Conservation (phyloP, 495 filamentous ascomycete genomes). For the Penicillium paxilli region DNA sequence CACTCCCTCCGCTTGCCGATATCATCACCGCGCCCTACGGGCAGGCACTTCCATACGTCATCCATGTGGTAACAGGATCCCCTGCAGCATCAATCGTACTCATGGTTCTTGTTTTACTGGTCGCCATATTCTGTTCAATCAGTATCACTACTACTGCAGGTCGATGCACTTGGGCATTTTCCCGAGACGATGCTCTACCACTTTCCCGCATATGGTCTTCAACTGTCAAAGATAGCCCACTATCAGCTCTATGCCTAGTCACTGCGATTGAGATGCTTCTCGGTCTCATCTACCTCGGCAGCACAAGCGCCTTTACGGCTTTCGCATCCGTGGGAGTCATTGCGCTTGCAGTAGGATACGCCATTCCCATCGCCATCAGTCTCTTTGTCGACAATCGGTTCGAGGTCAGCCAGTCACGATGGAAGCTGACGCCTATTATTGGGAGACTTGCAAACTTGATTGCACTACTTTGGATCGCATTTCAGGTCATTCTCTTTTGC, state of each 20-base stretch:
- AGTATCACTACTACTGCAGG: neutral
- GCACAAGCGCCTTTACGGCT: neutral
- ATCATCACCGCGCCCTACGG: neutral
- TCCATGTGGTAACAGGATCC: neutral
- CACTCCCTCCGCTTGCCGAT: neutral
- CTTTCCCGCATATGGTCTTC: neutral
- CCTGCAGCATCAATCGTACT: neutral
- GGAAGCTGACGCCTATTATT: neutral
- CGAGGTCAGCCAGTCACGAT: neutral
- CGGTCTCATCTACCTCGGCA: neutral
- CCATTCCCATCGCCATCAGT: conserved; percentile 1
- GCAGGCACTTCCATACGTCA: conserved; percentile 1
- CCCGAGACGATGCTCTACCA: neutral
- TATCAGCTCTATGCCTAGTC: neutral
- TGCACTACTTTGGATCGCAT: neutral
- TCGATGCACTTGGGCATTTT: conserved; percentile 1
- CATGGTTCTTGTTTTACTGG: neutral
- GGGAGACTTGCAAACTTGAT: neutral
- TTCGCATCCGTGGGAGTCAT: neutral
- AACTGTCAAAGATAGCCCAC: neutral
- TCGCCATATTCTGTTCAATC: neutral
- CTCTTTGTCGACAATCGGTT: neutral
- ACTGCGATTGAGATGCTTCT: neutral
- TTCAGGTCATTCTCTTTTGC: neutral
- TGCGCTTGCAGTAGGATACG: neutral